A percentile compares a stretch with the other conserved stretches of the same genome.
Conservation (phyloP, 2,329 filamentous ascomycete genomes). For the Colletotrichum endophyticum region DNA sequence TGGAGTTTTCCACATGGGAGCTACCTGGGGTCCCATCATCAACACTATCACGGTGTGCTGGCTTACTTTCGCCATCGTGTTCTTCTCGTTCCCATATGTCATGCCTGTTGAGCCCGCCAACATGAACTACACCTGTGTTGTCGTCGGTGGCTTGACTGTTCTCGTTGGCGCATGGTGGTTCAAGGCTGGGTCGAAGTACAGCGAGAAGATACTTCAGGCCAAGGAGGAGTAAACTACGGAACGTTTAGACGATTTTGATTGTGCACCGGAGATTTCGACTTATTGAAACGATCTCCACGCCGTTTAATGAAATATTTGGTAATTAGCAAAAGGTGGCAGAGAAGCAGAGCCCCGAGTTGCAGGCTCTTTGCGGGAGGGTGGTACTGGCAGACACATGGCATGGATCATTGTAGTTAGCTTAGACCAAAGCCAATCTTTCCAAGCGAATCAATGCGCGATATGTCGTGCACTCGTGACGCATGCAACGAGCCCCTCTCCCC, state of each 20-base stretch:
- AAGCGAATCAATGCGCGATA: not conserved
- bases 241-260: not conserved
- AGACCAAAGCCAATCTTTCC: not conserved
- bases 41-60: conserved; percentile 41
- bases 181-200: conserved; percentile 42
- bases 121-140: conserved; percentile 56
- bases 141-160: conserved; percentile 42
- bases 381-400: not conserved
- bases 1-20: conserved; percentile 43
- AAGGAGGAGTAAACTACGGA: conserved; percentile 28
- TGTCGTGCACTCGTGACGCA: not conserved
- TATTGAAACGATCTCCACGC: not conserved
- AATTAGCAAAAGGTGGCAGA: not conserved
- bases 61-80: conserved; percentile 45
- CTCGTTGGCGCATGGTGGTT: conserved; percentile 47
- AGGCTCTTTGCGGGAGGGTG: not conserved
- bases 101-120: conserved; percentile 41
- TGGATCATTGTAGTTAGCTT: not conserved
- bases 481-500: not conserved
- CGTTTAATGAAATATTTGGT: not conserved
- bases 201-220: conserved; percentile 39
- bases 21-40: conserved; percentile 32
- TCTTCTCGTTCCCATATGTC: conserved; percentile 49
- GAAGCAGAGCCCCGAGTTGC: not conserved
- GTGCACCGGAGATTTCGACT: not conserved